Evolutionary conservation across 495 filamentous ascomycete genomes (phyloP).

Genomic region (Entonaema liquescens): DNA sequence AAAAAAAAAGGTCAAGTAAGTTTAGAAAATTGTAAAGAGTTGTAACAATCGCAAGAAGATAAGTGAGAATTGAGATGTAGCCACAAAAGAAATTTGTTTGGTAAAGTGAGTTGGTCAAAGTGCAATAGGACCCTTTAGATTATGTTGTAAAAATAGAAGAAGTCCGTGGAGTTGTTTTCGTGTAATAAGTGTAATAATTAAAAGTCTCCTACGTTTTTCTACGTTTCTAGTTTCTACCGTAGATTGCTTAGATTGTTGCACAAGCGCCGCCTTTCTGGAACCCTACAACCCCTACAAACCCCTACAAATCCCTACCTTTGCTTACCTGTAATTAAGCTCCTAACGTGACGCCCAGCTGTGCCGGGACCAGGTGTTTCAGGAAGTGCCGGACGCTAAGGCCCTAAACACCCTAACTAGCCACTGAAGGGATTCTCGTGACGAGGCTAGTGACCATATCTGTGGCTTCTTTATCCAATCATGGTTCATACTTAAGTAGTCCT

Average conservation of each 20-base stretch:
- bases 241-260: conserved; percentile 25
- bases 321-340: conserved; percentile 17
- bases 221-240: too few relatives aligned
- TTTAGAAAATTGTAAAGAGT: background rate
- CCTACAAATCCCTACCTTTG: too few relatives aligned
- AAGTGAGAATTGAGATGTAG: background rate
- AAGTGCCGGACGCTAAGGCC: conserved; percentile 34
- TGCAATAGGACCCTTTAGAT: background rate
- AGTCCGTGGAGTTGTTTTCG: conserved; percentile 3
- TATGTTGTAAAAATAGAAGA: background rate
- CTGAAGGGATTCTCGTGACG: conserved; percentile 1
- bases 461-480: conserved; percentile 26
- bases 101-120: background rate
- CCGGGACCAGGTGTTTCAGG: conserved; percentile 34
- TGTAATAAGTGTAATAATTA: conserved; percentile 9
- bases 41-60: conserved; percentile 10
- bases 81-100: conserved; percentile 4
- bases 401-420: conserved; percentile 4
- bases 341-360: conserved; percentile 18
- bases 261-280: conserved; percentile 18
- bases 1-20: background rate
- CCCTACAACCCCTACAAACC: conserved; percentile 6
- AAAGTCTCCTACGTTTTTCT: background rate
- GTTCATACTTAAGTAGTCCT: background rate
- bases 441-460: conserved; percentile 16